Base-by-base conservation (phyloP, 2,329 filamentous ascomycete genomes). In the Fusarium solani-melongenae region DNA sequence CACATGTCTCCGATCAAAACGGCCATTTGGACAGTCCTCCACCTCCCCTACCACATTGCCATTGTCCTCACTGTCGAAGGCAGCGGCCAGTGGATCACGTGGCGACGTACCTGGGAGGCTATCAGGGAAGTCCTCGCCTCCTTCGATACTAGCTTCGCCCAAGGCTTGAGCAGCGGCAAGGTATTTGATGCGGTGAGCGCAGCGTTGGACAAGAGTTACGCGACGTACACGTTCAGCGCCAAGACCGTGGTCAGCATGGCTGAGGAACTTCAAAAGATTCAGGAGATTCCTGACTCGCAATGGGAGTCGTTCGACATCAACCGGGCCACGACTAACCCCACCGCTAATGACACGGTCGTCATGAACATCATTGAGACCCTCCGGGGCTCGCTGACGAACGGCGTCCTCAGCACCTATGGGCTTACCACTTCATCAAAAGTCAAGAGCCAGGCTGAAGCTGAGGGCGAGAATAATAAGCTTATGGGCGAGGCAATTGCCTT, bases 301-400 rank as follows among this genome's bases (percentile, higher is more conserved):
- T 51, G 46, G 46, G 1, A 29, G 15, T 29, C 46, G 46, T 29
- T n/a, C 17, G 46, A 29, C 24, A 0, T 0, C 10, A 5, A 31
- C 24, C 17, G 17, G 46, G 3, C 0, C 6, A 0, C 1, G 1
- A 5, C 4, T 6, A 51, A 51, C 24, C 46, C 46, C 6, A 8
- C 3, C 2, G 24, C 5, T 12, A 51, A 51, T 12, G 46, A 51
- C 24, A 51, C 27, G 3, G 10, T 1, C 46, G 9, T 51, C 10
- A 0, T 0, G 29, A 0, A n/a, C 1, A 1, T 6, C 10, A 1
- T 31, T 12, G 5, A 0, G 5, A 29, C 24, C 10, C 11, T 51
- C 17, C 0, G 0, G 15, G 6, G 3, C 46, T 51, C 46, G 1
- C 46, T 51, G 46, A 2, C 1, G 0, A 51, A 51, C 46, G 27